A percentile compares a stretch with the other conserved stretches of the same genome.
Conservation (phyloP, 352 stramenopile genomes). For the Phytophthora citricola region DNA sequence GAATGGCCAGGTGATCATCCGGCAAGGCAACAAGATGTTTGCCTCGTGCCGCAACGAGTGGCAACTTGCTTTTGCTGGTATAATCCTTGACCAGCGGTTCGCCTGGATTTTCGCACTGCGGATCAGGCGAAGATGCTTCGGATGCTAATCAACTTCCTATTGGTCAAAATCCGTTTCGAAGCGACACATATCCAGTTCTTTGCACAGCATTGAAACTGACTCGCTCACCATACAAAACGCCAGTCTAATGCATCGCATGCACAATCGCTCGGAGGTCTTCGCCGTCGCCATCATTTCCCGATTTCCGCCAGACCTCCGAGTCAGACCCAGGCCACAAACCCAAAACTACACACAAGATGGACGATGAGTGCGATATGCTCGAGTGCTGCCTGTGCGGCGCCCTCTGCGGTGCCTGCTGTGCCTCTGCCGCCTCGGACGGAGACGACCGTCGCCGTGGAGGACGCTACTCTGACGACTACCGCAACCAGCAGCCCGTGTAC, state of each 20-base stretch:
- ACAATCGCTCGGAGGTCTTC: not conserved
- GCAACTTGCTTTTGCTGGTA: not conserved
- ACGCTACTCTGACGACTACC: slow-evolving; percentile 47
- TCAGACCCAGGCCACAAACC: too few species aligned
- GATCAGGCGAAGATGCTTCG: slow-evolving; percentile 10
- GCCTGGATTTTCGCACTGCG: slow-evolving; percentile 26
- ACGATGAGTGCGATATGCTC: slow-evolving; percentile 81
- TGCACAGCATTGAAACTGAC: slow-evolving; percentile 29
- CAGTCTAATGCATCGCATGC: slow-evolving; percentile 15
- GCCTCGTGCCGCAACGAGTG: not conserved
- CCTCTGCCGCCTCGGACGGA: slow-evolving; percentile 41
- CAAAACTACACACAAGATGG: slow-evolving; percentile 35
- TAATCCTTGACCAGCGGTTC: slow-evolving; percentile 5
- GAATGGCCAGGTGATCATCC: not conserved
- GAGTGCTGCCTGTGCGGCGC: slow-evolving; percentile 81
- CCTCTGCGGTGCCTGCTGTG: slow-evolving; percentile 80
- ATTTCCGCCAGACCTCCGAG: slow-evolving; percentile 9
- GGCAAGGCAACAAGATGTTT: not conserved
- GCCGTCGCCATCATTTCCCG: slow-evolving; percentile 29
- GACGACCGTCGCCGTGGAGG: slow-evolving; percentile 45
- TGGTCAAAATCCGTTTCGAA: slow-evolving; percentile 22
- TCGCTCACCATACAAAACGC: slow-evolving; percentile 20
- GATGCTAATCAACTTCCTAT: slow-evolving; percentile 4
- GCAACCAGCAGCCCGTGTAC: slow-evolving; percentile 62
- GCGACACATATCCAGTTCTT: slow-evolving; percentile 5